phyloP scores from a whole-genome alignment of 2,329 filamentous ascomycete genomes.

The Pseudogymnoascus sp. region DNA sequence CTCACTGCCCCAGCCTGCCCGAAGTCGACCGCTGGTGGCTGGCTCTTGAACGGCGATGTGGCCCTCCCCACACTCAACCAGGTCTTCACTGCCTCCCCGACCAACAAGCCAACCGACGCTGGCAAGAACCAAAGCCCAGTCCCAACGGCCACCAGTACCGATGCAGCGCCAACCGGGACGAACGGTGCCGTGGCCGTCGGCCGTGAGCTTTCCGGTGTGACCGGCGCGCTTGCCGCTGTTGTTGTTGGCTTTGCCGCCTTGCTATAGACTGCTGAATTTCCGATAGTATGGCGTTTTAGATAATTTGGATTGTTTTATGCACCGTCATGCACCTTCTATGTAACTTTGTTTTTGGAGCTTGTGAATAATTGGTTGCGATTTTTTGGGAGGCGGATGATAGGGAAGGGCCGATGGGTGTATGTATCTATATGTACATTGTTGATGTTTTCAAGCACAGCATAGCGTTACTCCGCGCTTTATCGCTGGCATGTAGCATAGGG shows the following conservation, averaged over 20 bases:
- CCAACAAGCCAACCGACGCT: slow-evolving; percentile 4
- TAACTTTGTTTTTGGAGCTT: not conserved
- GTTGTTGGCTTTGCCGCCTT: not conserved
- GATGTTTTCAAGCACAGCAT: not conserved
- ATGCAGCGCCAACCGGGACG: not conserved
- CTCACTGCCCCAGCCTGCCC: slow-evolving; percentile 63
- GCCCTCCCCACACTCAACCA: slow-evolving; percentile 61
- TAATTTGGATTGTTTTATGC: slow-evolving; percentile 5
- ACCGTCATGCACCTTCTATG: slow-evolving; percentile 7
- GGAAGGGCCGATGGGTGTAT: not conserved
- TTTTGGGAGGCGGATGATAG: not conserved
- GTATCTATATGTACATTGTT: not conserved
- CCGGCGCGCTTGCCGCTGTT: not conserved
- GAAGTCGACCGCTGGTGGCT: slow-evolving; percentile 55
- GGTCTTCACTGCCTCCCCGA: slow-evolving; percentile 25
- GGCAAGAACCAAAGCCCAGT: not conserved
- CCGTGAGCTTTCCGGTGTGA: not conserved
- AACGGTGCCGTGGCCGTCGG: not conserved
- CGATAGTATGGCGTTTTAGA: not conserved
- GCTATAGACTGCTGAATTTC: not conserved
- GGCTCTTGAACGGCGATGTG: slow-evolving; percentile 64
- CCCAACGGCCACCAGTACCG: not conserved
- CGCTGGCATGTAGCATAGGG: not conserved
- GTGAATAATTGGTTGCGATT: not conserved
- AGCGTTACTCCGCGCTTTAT: not conserved